Conservation (phyloP, 805 yeast species). For the Metschnikowia anglica region DNA sequence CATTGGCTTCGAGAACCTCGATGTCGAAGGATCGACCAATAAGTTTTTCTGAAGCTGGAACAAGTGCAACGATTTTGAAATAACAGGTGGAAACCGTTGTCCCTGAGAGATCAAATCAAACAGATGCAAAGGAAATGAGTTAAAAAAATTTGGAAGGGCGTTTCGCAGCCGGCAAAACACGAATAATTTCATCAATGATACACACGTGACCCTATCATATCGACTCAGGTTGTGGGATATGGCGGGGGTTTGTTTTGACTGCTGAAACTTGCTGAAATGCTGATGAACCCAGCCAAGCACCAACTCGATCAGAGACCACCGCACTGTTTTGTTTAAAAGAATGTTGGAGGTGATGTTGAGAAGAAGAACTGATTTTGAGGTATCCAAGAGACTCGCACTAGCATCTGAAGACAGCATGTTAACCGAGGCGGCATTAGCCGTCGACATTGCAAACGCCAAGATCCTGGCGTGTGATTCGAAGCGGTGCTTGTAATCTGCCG, state of each 20-base stretch:
- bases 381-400: constrained; percentile 16
- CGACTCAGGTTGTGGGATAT: neutral
- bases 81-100: constrained; percentile 16
- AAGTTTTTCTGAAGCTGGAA: constrained; percentile 21
- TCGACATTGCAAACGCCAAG: constrained; percentile 26
- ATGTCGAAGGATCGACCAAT: neutral
- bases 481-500: constrained; percentile 24
- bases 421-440: neutral
- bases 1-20: neutral
- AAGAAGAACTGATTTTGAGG: constrained; percentile 32
- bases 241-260: neutral
- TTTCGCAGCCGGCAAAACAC: constrained; percentile 24
- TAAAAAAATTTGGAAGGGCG: constrained; percentile 23
- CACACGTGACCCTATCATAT: constrained; percentile 22
- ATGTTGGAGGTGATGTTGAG: constrained; percentile 33
- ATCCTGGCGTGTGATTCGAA: constrained; percentile 33
- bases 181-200: constrained; percentile 27
- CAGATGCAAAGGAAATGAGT: constrained; percentile 19
- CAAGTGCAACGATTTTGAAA: constrained; percentile 26
- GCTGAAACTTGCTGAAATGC: constrained; percentile 11
- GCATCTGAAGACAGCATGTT: neutral
- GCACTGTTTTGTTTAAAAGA: constrained; percentile 24
- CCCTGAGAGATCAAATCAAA: neutral
- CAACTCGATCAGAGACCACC: constrained; percentile 29
- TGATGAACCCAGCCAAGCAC: constrained; percentile 28